These are phyloP conservation scores for Drechslera avenae DNA, from an alignment of 2,329 filamentous ascomycete genomes.

Conservation along the genomic window DNA sequence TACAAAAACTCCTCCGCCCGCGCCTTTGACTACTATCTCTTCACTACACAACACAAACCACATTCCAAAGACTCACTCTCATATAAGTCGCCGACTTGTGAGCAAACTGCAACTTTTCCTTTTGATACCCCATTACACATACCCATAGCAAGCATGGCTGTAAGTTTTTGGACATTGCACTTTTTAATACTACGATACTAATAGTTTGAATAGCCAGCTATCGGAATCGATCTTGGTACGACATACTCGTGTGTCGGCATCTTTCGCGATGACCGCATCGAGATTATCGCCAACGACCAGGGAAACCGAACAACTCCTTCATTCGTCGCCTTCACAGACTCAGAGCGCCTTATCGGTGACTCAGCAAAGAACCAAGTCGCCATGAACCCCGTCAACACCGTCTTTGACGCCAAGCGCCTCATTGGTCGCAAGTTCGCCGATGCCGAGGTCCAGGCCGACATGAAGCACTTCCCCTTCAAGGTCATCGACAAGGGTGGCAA, in stretches of 20 bases:
- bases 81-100: conserved; percentile 39
- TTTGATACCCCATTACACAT: conserved; percentile 33
- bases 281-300: conserved; percentile 99
- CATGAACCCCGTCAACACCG: conserved; percentile 97
- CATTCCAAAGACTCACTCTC: conserved; percentile 34
- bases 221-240: conserved; percentile 98
- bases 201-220: conserved; percentile 60
- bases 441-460: conserved; percentile 82
- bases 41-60: conserved; percentile 27
- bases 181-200: too few species aligned
- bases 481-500: conserved; percentile 86
- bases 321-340: conserved; percentile 98
- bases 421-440: conserved; percentile 85
- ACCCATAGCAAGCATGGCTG: conserved; percentile 10
- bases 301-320: conserved; percentile 98
- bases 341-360: conserved; percentile 99
- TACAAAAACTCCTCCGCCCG: conserved; percentile 37
- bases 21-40: conserved; percentile 17
- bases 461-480: conserved; percentile 99
- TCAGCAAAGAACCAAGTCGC: conserved; percentile 99
- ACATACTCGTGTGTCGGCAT: conserved; percentile 99
- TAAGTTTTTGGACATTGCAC: too few species aligned
- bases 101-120: conserved; percentile 32
- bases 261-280: conserved; percentile 99
- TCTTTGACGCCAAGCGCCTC: conserved; percentile 99